phyloP scores from a whole-genome alignment of 495 filamentous ascomycete species.

The Aspergillus asperescens region DNA sequence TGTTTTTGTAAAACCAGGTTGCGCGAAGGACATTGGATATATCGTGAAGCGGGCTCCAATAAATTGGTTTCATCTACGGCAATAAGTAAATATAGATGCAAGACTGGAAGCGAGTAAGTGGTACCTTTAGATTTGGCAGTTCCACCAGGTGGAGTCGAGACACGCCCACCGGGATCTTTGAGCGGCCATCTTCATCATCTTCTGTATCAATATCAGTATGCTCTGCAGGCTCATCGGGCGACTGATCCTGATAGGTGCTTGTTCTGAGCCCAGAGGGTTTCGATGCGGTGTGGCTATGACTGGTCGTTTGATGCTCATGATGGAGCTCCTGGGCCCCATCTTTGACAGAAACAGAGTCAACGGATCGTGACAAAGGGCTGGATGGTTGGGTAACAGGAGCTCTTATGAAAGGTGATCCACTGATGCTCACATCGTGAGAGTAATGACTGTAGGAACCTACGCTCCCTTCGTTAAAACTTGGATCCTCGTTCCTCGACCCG shows the following conservation, averaged over 20 bases:
- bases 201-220: slow-evolving; percentile 14
- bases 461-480: slow-evolving; percentile 13
- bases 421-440: slow-evolving; percentile 38
- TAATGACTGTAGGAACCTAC: slow-evolving; percentile 22
- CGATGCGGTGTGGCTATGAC: slow-evolving; percentile 12
- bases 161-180: slow-evolving; percentile 63
- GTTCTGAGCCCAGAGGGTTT: slow-evolving; percentile 34
- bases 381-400: slow-evolving; percentile 27
- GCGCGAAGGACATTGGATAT: slow-evolving; percentile 75
- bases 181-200: slow-evolving; percentile 18
- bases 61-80: slow-evolving; percentile 87
- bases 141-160: slow-evolving; percentile 64
- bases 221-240: slow-evolving; percentile 1
- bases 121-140: slow-evolving; percentile 46
- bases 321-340: slow-evolving; percentile 29
- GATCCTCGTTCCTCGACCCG: slow-evolving; percentile 18
- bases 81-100: slow-evolving; percentile 4
- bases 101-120: slow-evolving; percentile 1
- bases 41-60: slow-evolving; percentile 95
- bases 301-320: slow-evolving; percentile 17
- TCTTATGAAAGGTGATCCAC: slow-evolving; percentile 40
- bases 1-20: slow-evolving; percentile 96
- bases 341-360: slow-evolving; percentile 27
- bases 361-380: slow-evolving; percentile 31
- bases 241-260: slow-evolving; percentile 23